Conservation (phyloP, 2,329 filamentous ascomycete genomes). For the Monosporascus sp. region DNA sequence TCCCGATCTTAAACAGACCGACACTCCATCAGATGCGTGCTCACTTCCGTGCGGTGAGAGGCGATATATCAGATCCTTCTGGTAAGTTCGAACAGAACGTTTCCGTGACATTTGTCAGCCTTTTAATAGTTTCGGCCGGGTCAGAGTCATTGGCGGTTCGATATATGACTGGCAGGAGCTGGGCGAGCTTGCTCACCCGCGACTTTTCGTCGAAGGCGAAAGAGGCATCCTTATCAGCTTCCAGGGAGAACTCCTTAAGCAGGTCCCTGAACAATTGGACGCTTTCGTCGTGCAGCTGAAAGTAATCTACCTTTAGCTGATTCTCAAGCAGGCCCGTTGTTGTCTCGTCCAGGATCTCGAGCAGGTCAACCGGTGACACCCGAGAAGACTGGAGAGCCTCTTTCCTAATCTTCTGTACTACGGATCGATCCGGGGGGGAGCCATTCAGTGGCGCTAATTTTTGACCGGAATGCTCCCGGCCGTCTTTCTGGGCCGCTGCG, state of each 20-base stretch:
- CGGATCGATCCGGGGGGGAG: neutral
- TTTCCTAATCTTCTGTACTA: constrained; percentile 1
- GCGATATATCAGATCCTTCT: neutral
- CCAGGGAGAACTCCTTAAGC: constrained; percentile 2
- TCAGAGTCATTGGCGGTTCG: neutral
- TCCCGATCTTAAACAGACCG: no score
- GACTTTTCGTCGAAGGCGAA: constrained; percentile 2
- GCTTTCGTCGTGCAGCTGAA: constrained; percentile 15
- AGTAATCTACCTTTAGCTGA: constrained; percentile 18
- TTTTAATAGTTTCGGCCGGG: neutral
- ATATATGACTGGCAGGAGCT: constrained; percentile 5
- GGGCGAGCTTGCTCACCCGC: neutral
- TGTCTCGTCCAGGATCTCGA: constrained; percentile 16
- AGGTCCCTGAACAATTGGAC: constrained; percentile 9
- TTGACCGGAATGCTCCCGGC: neutral
- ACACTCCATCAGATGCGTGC: no score
- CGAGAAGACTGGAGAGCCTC: constrained; percentile 6
- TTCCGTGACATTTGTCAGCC: neutral
- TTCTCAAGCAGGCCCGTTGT: constrained; percentile 14
- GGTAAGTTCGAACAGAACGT: neutral
- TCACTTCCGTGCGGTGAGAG: neutral
- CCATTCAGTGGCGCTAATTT: neutral
- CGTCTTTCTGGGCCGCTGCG: neutral
- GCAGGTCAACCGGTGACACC: constrained; percentile 16
- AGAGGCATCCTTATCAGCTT: constrained; percentile 1